phyloP scores from a whole-genome alignment of 805 yeast genomes.

The Maudiozyma pseudohumilis region DNA sequence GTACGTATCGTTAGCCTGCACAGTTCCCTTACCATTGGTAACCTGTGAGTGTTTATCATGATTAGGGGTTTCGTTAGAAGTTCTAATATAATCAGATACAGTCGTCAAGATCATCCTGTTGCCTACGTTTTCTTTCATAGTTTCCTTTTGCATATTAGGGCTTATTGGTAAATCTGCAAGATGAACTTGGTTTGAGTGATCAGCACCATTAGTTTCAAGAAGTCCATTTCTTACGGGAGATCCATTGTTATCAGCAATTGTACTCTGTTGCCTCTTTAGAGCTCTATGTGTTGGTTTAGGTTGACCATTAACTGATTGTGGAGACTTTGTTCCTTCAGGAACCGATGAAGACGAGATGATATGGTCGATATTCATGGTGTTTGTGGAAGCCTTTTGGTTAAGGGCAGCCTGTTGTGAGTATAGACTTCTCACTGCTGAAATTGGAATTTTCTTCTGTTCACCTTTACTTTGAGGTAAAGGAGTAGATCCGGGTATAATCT shows the following conservation, averaged over 20 bases:
- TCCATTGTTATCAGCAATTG: conserved; percentile 27
- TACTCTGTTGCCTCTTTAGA: conserved; percentile 22
- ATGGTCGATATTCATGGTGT: neutral
- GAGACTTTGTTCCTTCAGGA: neutral
- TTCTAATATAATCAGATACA: too few species aligned
- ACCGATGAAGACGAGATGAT: conserved; percentile 3
- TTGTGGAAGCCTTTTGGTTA: neutral
- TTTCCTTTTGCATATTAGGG: too few species aligned
- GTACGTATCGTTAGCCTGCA: too few species aligned
- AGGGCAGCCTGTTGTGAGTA: neutral
- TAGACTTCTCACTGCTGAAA: neutral
- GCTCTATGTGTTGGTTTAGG: conserved; percentile 2
- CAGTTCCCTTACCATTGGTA: too few species aligned
- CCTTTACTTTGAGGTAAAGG: neutral
- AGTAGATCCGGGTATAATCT: neutral
- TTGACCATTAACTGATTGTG: too few species aligned
- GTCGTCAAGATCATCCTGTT: too few species aligned
- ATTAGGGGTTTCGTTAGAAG: too few species aligned
- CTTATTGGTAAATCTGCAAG: conserved; percentile 27
- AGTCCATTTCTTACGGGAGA: conserved; percentile 20
- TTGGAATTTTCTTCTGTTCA: neutral
- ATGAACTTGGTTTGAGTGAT: conserved; percentile 22
- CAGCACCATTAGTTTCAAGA: conserved; percentile 19
- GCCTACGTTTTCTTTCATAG: too few species aligned
- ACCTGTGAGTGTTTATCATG: too few species aligned